Conservation (phyloP, 2,329 filamentous ascomycete genomes). For the Phoma sp. region DNA sequence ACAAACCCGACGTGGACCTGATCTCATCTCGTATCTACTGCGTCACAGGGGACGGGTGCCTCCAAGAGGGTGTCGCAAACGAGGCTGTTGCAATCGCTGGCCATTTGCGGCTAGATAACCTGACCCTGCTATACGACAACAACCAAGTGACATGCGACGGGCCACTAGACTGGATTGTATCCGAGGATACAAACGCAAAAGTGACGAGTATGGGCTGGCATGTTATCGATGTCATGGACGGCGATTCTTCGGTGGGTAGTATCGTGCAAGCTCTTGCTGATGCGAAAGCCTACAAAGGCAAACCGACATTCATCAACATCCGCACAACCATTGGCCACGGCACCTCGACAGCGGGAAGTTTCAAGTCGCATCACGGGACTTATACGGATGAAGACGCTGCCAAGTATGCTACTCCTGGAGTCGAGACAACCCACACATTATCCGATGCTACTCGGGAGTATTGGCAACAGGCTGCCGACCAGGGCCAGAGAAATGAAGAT, state of each 20-base stretch:
- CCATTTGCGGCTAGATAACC: slow-evolving; percentile 62
- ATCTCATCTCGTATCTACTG: slow-evolving; percentile 62
- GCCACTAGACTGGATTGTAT: slow-evolving; percentile 59
- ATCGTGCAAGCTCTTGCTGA: slow-evolving; percentile 57
- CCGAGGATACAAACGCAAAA: slow-evolving; percentile 64
- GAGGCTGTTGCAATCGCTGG: slow-evolving; percentile 64
- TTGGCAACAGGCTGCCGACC: no score
- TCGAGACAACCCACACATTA: slow-evolving; percentile 56
- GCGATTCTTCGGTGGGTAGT: slow-evolving; percentile 59
- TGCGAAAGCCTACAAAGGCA: slow-evolving; percentile 54
- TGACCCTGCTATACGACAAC: slow-evolving; percentile 66
- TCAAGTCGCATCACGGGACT: no score
- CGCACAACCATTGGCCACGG: slow-evolving; percentile 62
- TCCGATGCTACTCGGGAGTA: no score
- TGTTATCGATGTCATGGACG: slow-evolving; percentile 61
- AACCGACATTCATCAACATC: slow-evolving; percentile 64
- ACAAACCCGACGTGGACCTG: slow-evolving; percentile 56
- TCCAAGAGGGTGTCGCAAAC: slow-evolving; percentile 64
- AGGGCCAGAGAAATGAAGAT: no score
- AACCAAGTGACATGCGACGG: slow-evolving; percentile 67
- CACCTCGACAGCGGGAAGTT: slow-evolving; percentile 51
- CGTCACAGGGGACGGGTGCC: slow-evolving; percentile 63
- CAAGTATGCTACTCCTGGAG: slow-evolving; percentile 65
- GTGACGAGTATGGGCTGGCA: slow-evolving; percentile 64
- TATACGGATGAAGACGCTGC: slow-evolving; percentile 63